Percentiles rank a stretch among this genome's conserved stretches.
phyloP scores from a whole-genome alignment of 2,329 filamentous ascomycete genomes.

The Aureobasidium sp. region DNA sequence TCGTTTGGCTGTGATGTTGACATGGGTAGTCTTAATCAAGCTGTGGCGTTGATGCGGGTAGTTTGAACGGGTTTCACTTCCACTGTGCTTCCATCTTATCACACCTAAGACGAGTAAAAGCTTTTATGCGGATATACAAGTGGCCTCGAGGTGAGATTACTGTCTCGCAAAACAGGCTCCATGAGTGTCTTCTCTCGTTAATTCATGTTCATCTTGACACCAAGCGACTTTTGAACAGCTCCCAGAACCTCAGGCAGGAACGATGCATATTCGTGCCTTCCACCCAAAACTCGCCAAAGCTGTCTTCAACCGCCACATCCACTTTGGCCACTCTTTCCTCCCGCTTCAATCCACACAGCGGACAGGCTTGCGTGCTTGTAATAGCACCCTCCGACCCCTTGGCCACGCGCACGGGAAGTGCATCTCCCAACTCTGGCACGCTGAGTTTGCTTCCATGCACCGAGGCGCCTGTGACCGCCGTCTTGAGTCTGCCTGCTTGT shows the following conservation, averaged over 20 bases:
- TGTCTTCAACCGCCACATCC: constrained; percentile 73
- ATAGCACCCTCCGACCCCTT: constrained; percentile 59
- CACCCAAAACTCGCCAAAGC: constrained; percentile 94
- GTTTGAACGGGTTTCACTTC: too few relatives aligned
- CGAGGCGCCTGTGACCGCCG: constrained; percentile 57
- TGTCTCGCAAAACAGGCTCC: too few relatives aligned
- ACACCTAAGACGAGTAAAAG: too few relatives aligned
- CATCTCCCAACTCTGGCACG: constrained; percentile 65
- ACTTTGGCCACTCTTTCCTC: constrained; percentile 75
- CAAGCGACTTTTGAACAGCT: constrained; percentile 63
- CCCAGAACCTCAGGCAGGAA: constrained; percentile 77
- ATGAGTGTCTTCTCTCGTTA: too few relatives aligned
- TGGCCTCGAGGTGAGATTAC: too few relatives aligned
- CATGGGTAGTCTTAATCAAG: neutral
- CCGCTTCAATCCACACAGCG: constrained; percentile 79
- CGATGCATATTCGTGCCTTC: constrained; percentile 52
- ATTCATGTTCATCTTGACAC: constrained; percentile 51
- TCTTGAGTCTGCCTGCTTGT: constrained; percentile 66
- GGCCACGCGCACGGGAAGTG: constrained; percentile 59
- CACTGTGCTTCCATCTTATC: too few relatives aligned
- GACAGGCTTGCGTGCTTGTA: constrained; percentile 67
- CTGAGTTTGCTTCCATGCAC: constrained; percentile 34
- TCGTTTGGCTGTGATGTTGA: neutral
- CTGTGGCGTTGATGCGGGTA: too few relatives aligned
- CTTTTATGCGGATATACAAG: too few relatives aligned